Percentiles rank a stretch among this genome's conserved stretches.
phyloP scores from a whole-genome alignment of 805 yeast species.

The Pichia nanzhaoensis region DNA sequence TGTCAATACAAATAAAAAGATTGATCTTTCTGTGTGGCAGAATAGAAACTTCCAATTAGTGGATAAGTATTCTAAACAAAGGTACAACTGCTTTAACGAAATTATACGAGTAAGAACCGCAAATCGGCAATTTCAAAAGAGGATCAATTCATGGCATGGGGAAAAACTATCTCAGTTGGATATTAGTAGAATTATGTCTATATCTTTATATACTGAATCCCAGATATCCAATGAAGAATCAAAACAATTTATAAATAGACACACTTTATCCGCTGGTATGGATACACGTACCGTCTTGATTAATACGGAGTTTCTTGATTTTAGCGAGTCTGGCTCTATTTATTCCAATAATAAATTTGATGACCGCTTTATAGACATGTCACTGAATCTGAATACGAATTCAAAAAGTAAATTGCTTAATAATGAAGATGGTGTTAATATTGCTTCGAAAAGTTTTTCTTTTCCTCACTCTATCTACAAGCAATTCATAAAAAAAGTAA shows the following conservation, averaged over 20 bases:
- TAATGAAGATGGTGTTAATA: too few species aligned
- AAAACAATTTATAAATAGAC: not conserved
- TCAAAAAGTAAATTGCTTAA: too few species aligned
- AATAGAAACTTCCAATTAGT: not conserved
- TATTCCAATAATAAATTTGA: not conserved
- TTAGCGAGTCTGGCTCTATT: not conserved
- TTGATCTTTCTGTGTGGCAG: slow-evolving; percentile 5
- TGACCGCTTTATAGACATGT: slow-evolving; percentile 5
- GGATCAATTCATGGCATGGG: slow-evolving; percentile 7
- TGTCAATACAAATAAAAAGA: not conserved
- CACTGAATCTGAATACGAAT: not conserved
- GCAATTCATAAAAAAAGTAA: too few species aligned
- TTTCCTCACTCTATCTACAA: too few species aligned
- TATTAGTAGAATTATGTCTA: too few species aligned
- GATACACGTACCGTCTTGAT: not conserved
- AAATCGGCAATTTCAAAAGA: not conserved
- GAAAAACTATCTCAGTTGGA: not conserved
- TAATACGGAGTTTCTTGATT: not conserved
- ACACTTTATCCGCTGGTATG: not conserved
- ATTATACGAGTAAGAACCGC: not conserved
- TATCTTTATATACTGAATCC: too few species aligned
- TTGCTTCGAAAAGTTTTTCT: too few species aligned
- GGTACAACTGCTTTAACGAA: not conserved
- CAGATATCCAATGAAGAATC: too few species aligned
- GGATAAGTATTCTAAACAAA: not conserved